Evolutionary conservation across 2,329 filamentous ascomycete genomes (phyloP).

Genomic region (Celoporthe dispersa): DNA sequence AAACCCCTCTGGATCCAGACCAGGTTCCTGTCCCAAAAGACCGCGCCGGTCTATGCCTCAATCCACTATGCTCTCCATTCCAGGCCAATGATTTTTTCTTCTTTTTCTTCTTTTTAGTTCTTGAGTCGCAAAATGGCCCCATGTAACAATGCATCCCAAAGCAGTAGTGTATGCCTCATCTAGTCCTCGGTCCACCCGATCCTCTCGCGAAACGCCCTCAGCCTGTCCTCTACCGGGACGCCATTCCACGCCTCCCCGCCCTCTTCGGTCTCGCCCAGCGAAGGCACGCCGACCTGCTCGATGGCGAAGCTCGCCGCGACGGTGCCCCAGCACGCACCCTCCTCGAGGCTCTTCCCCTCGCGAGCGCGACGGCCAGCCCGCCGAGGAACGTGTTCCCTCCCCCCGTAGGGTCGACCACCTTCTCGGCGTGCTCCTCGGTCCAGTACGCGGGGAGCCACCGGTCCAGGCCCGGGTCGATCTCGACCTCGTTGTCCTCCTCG

Average conservation of each 20-base stretch:
- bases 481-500: slow-evolving; percentile 53
- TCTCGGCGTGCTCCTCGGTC: slow-evolving; percentile 41
- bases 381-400: slow-evolving; percentile 89
- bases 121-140: too few relatives aligned
- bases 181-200: slow-evolving; percentile 32
- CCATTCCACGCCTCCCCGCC: slow-evolving; percentile 67
- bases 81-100: not conserved
- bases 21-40: not conserved
- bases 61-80: not conserved
- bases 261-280: slow-evolving; percentile 49
- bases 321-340: slow-evolving; percentile 77
- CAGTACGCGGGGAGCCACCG: slow-evolving; percentile 83
- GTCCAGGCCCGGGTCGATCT: slow-evolving; percentile 67
- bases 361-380: slow-evolving; percentile 62
- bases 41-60: not conserved
- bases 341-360: slow-evolving; percentile 64
- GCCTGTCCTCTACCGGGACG: slow-evolving; percentile 54
- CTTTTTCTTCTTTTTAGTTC: too few relatives aligned
- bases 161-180: not conserved
- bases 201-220: slow-evolving; percentile 54
- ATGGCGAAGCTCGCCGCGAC: slow-evolving; percentile 91
- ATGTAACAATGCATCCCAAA: too few relatives aligned
- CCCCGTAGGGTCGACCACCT: slow-evolving; percentile 89
- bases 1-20: not conserved
- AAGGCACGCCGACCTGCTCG: slow-evolving; percentile 87